These are phyloP conservation scores for Ophiobolus disseminans DNA, from an alignment of 2,329 filamentous ascomycete genomes.

Conservation along the genomic window DNA sequence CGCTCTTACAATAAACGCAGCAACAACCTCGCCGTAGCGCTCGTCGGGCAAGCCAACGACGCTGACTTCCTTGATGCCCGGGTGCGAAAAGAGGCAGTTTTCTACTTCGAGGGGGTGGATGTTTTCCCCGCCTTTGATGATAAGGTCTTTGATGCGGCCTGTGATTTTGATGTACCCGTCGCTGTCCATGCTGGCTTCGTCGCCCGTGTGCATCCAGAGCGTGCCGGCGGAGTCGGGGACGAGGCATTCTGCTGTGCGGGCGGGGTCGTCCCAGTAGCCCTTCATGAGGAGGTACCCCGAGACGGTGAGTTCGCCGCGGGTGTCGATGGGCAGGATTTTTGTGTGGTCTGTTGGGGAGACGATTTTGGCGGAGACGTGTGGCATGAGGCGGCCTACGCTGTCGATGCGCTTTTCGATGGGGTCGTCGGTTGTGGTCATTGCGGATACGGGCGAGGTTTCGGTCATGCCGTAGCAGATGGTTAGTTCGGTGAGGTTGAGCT, in stretches of 20 bases:
- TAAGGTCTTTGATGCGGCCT: constrained; percentile 91
- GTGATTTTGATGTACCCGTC: constrained; percentile 89
- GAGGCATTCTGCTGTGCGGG: constrained; percentile 72
- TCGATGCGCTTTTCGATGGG: constrained; percentile 74
- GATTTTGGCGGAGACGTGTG: constrained; percentile 80
- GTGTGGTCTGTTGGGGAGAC: constrained; percentile 71
- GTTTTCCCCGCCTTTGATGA: constrained; percentile 94
- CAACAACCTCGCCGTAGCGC: constrained; percentile 84
- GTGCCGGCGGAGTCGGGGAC: constrained; percentile 62
- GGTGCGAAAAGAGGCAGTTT: constrained; percentile 79
- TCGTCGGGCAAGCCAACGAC: constrained; percentile 86
- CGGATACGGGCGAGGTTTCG: constrained; percentile 76
- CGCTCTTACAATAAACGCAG: constrained; percentile 75
- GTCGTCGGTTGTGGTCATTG: constrained; percentile 83
- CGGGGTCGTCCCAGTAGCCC: constrained; percentile 82
- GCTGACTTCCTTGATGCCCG: constrained; percentile 74
- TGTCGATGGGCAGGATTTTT: constrained; percentile 66
- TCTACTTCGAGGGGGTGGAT: constrained; percentile 94
- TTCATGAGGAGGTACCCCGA: constrained; percentile 89
- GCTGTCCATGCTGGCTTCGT: constrained; percentile 84
- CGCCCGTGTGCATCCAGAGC: constrained; percentile 89
- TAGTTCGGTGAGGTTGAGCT: constrained; percentile 78
- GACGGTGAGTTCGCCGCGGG: constrained; percentile 81
- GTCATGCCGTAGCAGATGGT: constrained; percentile 98
- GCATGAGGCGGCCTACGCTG: constrained; percentile 80